These are phyloP conservation scores for Tulasnella sp. DNA, from an alignment of 768 basidiomycete species.

Conservation along the genomic window DNA sequence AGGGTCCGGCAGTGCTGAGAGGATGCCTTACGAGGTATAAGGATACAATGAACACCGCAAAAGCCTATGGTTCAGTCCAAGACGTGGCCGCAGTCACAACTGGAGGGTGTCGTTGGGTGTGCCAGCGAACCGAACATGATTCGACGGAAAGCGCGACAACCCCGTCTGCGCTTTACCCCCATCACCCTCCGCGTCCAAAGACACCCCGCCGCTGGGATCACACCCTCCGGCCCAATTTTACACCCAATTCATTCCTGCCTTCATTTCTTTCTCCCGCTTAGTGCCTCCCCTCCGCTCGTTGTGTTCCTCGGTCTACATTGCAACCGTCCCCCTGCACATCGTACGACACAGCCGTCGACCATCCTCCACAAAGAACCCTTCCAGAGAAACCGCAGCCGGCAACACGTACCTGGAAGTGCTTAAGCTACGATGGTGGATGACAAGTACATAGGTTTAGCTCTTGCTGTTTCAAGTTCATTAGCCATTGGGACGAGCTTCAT, in stretches of 20 bases:
- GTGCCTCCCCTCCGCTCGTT: no score
- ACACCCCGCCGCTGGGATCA: not conserved
- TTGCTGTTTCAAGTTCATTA: conserved; percentile 73
- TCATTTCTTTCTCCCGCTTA: not conserved
- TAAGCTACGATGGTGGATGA: conserved; percentile 59
- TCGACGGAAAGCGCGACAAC: not conserved
- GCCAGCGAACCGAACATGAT: no score
- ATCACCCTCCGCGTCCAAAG: no score
- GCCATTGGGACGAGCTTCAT: conserved; percentile 95
- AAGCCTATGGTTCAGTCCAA: no score
- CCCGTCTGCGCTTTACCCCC: no score
- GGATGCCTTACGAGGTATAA: no score
- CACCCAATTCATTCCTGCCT: not conserved
- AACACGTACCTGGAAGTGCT: not conserved
- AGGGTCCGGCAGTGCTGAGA: no score
- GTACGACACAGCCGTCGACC: not conserved
- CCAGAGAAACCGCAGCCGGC: not conserved
- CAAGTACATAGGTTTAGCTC: conserved; percentile 85
- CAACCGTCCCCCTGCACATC: not conserved
- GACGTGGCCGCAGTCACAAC: no score
- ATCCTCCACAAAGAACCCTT: not conserved
- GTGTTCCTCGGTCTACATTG: no score
- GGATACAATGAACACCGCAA: no score
- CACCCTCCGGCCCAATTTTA: not conserved
- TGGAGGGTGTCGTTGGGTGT: no score